Evolutionary conservation across 208 protist genomes (phyloP), one percentile per base, ranked within the genome.

Genomic region (Trypanosoma avium): DNA sequence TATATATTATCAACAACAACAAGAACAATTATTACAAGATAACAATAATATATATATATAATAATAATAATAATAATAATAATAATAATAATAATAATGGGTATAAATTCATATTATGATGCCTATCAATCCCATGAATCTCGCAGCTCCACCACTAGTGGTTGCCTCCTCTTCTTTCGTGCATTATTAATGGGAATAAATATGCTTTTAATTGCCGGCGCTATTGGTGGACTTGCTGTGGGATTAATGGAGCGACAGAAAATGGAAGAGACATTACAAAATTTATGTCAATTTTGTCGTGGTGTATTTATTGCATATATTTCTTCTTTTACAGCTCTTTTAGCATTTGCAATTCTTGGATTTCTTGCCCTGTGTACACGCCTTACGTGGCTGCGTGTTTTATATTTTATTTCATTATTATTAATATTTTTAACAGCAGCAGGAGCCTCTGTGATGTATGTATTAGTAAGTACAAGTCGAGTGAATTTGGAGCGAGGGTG

Each of bases 341-440:
- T 70, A 0, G 30, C 12, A 2, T 58, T 70, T 19, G 64, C 61
- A 0, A 7, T 79, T 12, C n/a, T 69, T 5, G 64, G 64, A 21
- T 79, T 65, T 52, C 29, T 73, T 22, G 66, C 66, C 21, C 73
- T 79, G 30, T 67, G 61, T 42, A 59, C 60, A 5, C 50, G 55
- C 33, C 49, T 58, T 10, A 15, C 27, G 15, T 73, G 60, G 22
- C 50, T 70, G 38, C 65, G 61, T 43, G 13, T 24, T 4, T 27
- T 73, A 12, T 70, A 70, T 26, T 53, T 66, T 27, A 27, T 59
- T 4, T 57, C 49, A 3, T 45, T 77, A 1, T 32, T 61, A 2
- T 19, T 53, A 27, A 58, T 71, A 26, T 45, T 77, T 45, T 1
- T 61, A 29, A 36, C 45, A 30, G 48, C 64, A 1, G 10, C 55